Evolutionary conservation across 192 early-diverging fungal genomes (phyloP), one percentile per base, ranked within the genome.

Genomic region (Backusella westeae): DNA sequence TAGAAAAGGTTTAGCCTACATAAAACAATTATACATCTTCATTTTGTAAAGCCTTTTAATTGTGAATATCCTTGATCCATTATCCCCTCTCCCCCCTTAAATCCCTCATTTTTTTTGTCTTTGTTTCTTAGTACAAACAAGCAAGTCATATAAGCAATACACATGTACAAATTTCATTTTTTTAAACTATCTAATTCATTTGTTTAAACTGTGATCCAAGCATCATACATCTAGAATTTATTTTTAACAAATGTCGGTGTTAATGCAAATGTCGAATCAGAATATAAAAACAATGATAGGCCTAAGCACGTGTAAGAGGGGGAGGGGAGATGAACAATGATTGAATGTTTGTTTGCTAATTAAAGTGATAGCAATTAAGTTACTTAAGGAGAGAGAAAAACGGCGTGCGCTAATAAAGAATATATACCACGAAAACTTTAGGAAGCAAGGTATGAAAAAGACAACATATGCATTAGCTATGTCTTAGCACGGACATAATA

Each of bases 341-440:
- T 14, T 29, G 23, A 63, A 63, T 63, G 56, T 23, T 63, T 63
- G 56, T 63, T 63, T 63, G 3, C 56, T 63, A 63, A 63, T 63
- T 63, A 63, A 63, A 63, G 56, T 63, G 21, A 63, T 63, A 63
- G 10, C 56, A 63, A 63, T 63, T 63, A 63, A 63, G 56, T 63
- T 29, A 63, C 56, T 63, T 63, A 63, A 63, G 56, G 56, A 63
- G 56, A 63, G 56, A 29, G 10, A 23, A 1, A 63, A 63, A 59
- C n/a, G 21, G 56, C 9, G 52, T 53, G 52, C 21, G 3, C 21
- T 9, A 26, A 63, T 29, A 63, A 9, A 9, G 21, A 26, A 26
- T 26, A 26, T 23, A 63, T 12, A 23, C 19, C 21, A 26, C 1
- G 53, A 21, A 56, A 56, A 10, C 8, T 32, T 32, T 32, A 32